A percentile compares a stretch with the other conserved stretches of the same genome.
These are phyloP conservation scores for Naganishia antarctica DNA, from an alignment of 768 basidiomycete genomes.

Conservation along the genomic window DNA sequence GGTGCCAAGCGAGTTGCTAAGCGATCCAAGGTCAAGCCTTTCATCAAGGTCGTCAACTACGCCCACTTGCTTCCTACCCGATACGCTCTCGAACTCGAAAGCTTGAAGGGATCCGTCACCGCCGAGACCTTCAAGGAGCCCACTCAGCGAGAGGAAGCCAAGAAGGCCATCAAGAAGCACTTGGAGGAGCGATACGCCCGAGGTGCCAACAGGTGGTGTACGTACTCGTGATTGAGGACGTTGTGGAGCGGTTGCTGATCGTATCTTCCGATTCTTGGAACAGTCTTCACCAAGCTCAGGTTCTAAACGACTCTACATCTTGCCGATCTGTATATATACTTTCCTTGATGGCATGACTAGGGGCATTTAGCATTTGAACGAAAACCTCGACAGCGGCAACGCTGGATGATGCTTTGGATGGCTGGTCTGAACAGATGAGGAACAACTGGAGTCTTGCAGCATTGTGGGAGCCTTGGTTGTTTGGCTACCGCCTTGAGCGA, in stretches of 20 bases:
- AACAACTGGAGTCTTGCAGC: no score
- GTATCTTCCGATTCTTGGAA: background rate
- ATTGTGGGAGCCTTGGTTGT: no score
- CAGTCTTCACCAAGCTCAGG: slow-evolving; percentile 50
- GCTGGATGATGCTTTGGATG: slow-evolving; percentile 1
- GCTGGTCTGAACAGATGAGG: no score
- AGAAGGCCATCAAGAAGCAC: slow-evolving; percentile 93
- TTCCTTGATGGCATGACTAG: slow-evolving; percentile 20
- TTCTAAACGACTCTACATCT: slow-evolving; percentile 38
- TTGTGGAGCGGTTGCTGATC: background rate
- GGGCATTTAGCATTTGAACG: slow-evolving; percentile 20
- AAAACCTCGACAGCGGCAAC: background rate
- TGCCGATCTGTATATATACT: slow-evolving; percentile 24
- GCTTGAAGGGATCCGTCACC: slow-evolving; percentile 77
- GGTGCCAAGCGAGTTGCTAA: slow-evolving; percentile 86
- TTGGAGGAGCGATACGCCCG: slow-evolving; percentile 88
- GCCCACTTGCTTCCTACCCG: slow-evolving; percentile 99
- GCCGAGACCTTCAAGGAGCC: slow-evolving; percentile 96
- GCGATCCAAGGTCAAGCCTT: slow-evolving; percentile 97
- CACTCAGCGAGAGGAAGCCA: slow-evolving; percentile 85
- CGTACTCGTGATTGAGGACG: slow-evolving; percentile 31
- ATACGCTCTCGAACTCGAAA: slow-evolving; percentile 94
- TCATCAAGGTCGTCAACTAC: slow-evolving; percentile 99
- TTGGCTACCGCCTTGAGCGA: no score
- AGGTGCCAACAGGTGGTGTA: slow-evolving; percentile 94